A percentile compares a stretch with the other conserved stretches of the same genome.
phyloP scores from a whole-genome alignment of 2,329 filamentous ascomycete species.

The Emergomyces orientalis region DNA sequence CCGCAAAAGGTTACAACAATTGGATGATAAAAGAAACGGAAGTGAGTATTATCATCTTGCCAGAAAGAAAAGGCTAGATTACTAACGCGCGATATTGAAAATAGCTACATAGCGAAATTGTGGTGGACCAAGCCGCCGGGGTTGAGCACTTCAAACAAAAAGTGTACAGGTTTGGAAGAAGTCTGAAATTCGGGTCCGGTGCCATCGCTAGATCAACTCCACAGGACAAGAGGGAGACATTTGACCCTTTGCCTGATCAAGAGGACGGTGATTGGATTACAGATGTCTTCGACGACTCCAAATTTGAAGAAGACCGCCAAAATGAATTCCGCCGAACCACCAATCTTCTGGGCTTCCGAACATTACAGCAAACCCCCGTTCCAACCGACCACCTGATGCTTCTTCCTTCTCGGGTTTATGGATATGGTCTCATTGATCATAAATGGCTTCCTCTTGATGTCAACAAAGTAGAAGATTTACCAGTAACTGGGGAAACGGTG shows the following conservation, averaged over 20 bases:
- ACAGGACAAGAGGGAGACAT: neutral
- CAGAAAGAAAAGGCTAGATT: neutral
- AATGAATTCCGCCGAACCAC: constrained; percentile 1
- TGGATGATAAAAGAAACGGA: neutral
- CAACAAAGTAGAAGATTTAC: constrained; percentile 1
- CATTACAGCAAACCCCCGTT: neutral
- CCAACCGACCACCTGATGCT: neutral
- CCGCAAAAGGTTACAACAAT: neutral
- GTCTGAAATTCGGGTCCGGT: neutral
- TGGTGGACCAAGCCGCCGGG: neutral
- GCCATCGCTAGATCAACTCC: constrained; percentile 1
- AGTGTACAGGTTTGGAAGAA: neutral
- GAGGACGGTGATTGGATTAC: neutral
- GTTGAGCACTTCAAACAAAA: constrained; percentile 4
- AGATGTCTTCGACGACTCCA: constrained; percentile 5
- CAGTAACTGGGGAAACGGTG: neutral
- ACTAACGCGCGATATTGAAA: neutral
- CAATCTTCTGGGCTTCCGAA: neutral
- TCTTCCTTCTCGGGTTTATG: constrained; percentile 1
- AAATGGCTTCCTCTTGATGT: constrained; percentile 4
- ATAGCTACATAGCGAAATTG: neutral
- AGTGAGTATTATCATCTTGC: neutral
- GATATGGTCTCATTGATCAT: constrained; percentile 1
- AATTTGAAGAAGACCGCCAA: constrained; percentile 5
- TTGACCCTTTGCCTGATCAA: neutral